Base-by-base conservation (phyloP, 306 rosid genomes). In the Castanopsis chinensis region DNA sequence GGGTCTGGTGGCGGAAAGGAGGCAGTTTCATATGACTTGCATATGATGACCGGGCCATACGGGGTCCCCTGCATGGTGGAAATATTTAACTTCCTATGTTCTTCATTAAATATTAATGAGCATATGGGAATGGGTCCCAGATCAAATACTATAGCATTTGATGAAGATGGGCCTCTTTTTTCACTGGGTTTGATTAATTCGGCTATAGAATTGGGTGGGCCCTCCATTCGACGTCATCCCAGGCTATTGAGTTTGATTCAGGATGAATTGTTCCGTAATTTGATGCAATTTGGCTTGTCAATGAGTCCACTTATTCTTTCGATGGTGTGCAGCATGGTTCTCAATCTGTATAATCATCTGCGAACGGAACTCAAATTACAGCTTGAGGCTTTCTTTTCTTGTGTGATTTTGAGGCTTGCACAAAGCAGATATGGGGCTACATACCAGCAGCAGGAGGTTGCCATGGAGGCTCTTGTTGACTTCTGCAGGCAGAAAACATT, bases 1-100 rank as follows among this genome's bases (percentile, higher is more conserved):
- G 82, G 86, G 82, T 81, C 86, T 72, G 76, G 86, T 76, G 79
- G 79, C 18, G 91, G 86, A 78, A 91, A 88, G 89, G 95, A 90
- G 28, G 57, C 90, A 59, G 91, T 76, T 72, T 85, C 90, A n/a
- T 89, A 86, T 83, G 97, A 91, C 75, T 63, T 82, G 76, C 97
- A 90, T 85, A 90, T 87, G 28, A 91, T 91, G 97, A 89, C 91
- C 68, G 99, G 89, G 82, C 98, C 98, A n/a, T 95, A 89, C 63
- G 99, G 99, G 72, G 98, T 91, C 71, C 94, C 99, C 61, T 93
- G 99, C 91, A 96, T 96, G 99, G 94, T 96, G 87, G 98, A 96
- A 85, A 91, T 91, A 83, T 93, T 96, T 83, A 91, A 90, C 80
- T 93, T 91, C 79, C 88, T 96, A 54, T 96, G 99, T 78, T 90